Evolutionary conservation across 1,284 basidiomycete genomes (phyloP), one percentile per base, ranked within the genome.

Genomic region (Inonotus hispidus): DNA sequence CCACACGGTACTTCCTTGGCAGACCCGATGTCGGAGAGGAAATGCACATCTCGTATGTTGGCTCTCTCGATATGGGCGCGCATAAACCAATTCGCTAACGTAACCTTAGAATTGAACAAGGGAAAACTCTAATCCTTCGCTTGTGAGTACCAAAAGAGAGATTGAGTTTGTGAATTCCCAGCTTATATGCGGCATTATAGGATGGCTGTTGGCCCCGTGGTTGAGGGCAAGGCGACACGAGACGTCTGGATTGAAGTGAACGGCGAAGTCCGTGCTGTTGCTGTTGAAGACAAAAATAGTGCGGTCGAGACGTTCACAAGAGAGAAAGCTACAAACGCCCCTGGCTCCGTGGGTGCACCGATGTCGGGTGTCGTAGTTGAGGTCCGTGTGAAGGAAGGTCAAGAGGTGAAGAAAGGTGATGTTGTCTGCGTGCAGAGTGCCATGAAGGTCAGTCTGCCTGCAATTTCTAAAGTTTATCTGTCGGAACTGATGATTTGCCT

Each of bases 231-330:
- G 68, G 94, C 95, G 54, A 91, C 92, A 69, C 88, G 97, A 69
- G 96, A 98, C 73, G 93, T 97, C 67, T 98, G 94, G 92, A 98
- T 98, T 72, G 97, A 99, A 81, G 91, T 96, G 65, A 97, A 97
- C 71, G 94, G 93, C 73, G 94, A 96, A 81, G 90, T 93, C 67
- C 93, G 95, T 69, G 93, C 95, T 35, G 92, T 98, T 45, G 82
- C 92, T 63, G 91, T 99, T 62, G 92, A 96, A 71, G 97, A 99
- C 80, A 92, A 91, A 74, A 93, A 91, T 72, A 97, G 95, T 46
- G 95, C 96, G 16, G 93, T 98, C 66, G 95, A 97, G 75, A 93
- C 92, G 45, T 84, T 97, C 63, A 89, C 90, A 64, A 87, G 97
- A 70, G 95, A 98, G 80, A 97, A 91, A 83, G 93, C 97, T 5